A percentile compares a stretch with the other conserved stretches of the same genome.
These are phyloP conservation scores for Cyclospora cayetanensis DNA, from an alignment of 169 alveolate species.

Conservation along the genomic window DNA sequence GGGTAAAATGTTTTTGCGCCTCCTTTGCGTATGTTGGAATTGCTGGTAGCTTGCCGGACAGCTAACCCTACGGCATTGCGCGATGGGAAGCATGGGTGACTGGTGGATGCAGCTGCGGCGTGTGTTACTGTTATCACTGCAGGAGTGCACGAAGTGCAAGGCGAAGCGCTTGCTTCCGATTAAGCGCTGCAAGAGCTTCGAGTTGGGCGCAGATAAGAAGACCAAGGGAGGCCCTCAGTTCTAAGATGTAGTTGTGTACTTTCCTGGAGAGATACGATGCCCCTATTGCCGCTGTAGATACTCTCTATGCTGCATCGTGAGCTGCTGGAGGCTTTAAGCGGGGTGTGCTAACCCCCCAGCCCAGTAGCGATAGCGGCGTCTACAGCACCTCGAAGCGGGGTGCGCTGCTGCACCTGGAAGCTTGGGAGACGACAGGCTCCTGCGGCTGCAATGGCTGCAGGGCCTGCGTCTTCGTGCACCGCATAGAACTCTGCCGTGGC, in stretches of 20 bases:
- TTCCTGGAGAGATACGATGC: too few species aligned
- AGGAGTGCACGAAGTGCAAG: constrained; percentile 99
- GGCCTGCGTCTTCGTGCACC: neutral
- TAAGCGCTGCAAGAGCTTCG: constrained; percentile 99
- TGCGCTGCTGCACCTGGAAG: too few species aligned
- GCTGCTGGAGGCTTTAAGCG: too few species aligned
- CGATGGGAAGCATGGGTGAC: neutral
- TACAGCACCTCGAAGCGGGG: too few species aligned
- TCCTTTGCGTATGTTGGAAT: neutral
- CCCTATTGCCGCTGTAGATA: too few species aligned
- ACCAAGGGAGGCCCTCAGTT: constrained; percentile 80
- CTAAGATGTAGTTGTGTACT: too few species aligned
- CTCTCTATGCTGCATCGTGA: too few species aligned
- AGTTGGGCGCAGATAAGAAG: constrained; percentile 97
- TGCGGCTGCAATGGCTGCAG: too few species aligned
- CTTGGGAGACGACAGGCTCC: too few species aligned
- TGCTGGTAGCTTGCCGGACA: neutral
- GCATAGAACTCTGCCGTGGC: neutral
- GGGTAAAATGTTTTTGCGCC: too few species aligned
- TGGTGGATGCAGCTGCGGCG: neutral
- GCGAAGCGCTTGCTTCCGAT: constrained; percentile 95
- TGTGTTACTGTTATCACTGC: constrained; percentile 54
- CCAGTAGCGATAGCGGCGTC: too few species aligned
- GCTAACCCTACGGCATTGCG: neutral
- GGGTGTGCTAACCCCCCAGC: too few species aligned